phyloP scores from a whole-genome alignment of 805 yeast species.

The Debaryomyces prosopidis region DNA sequence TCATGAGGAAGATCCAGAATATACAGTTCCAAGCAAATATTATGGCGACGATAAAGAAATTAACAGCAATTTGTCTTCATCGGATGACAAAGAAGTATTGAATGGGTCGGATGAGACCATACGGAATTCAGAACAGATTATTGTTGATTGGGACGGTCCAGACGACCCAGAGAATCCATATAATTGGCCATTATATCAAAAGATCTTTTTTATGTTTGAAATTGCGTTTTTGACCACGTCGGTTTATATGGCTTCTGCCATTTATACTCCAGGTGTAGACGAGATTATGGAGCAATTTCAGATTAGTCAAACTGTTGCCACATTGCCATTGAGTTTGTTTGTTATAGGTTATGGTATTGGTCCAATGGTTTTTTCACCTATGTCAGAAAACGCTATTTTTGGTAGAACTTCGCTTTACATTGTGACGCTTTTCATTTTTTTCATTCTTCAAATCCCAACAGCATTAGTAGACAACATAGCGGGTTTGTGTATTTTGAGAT shows the following conservation, averaged over 20 bases:
- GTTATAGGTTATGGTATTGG: conserved; percentile 65
- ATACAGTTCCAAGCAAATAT: conserved; percentile 33
- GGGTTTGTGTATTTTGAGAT: conserved; percentile 47
- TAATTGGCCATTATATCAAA: conserved; percentile 52
- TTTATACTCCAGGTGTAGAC: conserved; percentile 52
- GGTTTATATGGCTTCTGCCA: conserved; percentile 58
- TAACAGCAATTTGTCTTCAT: background rate
- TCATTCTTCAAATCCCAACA: conserved; percentile 55
- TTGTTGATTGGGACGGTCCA: conserved; percentile 36
- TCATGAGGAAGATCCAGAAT: conserved; percentile 29
- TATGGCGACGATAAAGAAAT: conserved; percentile 7
- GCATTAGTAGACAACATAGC: conserved; percentile 51
- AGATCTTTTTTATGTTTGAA: conserved; percentile 36
- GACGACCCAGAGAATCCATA: conserved; percentile 58
- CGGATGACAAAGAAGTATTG: background rate
- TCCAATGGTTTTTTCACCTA: conserved; percentile 58
- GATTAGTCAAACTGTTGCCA: conserved; percentile 45
- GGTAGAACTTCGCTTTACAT: conserved; percentile 57
- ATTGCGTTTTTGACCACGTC: conserved; percentile 49
- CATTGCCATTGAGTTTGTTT: conserved; percentile 53
- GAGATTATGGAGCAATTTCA: conserved; percentile 46
- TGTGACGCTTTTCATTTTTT: conserved; percentile 46
- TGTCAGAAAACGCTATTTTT: conserved; percentile 53
- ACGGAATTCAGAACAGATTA: conserved; percentile 5
- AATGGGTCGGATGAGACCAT: background rate